A percentile compares a stretch with the other conserved stretches of the same genome.
phyloP scores from a whole-genome alignment of 116 monocot species.

The Iris pallida region DNA sequence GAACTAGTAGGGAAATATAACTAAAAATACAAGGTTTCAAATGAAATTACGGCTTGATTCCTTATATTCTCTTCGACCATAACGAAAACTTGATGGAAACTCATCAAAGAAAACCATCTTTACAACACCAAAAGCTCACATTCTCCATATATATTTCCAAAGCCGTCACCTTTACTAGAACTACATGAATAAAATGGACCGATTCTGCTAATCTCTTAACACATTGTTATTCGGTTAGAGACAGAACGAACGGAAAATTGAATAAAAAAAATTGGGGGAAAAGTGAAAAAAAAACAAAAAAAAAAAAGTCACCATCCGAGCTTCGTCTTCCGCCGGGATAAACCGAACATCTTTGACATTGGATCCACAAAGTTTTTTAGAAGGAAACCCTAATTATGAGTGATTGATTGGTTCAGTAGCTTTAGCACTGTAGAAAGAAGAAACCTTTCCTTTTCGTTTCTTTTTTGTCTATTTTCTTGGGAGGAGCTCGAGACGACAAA shows the following conservation, averaged over 20 bases:
- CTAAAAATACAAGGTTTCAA: too few species aligned
- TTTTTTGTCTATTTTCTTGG: too few species aligned
- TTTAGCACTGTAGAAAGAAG: too few species aligned
- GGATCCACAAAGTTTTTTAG: not conserved
- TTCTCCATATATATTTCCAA: not conserved
- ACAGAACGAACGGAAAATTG: too few species aligned
- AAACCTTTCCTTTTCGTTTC: too few species aligned
- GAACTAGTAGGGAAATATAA: not conserved
- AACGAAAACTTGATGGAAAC: too few species aligned
- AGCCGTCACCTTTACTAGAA: not conserved
- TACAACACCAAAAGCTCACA: not conserved
- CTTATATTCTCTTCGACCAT: too few species aligned
- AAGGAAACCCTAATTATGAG: slow-evolving; percentile 9
- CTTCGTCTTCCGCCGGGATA: slow-evolving; percentile 72
- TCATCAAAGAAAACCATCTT: not conserved
- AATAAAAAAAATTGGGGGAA: not conserved
- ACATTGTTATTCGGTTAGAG: too few species aligned
- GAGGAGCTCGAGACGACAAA: too few species aligned
- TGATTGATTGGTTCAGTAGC: too few species aligned
- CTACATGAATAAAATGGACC: not conserved
- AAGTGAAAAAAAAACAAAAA: not conserved
- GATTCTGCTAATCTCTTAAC: not conserved
- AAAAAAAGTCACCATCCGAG: slow-evolving; percentile 83
- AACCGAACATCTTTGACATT: slow-evolving; percentile 75
- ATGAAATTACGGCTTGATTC: too few species aligned